These are phyloP conservation scores for Dichotomocladium elegans DNA, from an alignment of 371 early-diverging fungal species.

Conservation along the genomic window DNA sequence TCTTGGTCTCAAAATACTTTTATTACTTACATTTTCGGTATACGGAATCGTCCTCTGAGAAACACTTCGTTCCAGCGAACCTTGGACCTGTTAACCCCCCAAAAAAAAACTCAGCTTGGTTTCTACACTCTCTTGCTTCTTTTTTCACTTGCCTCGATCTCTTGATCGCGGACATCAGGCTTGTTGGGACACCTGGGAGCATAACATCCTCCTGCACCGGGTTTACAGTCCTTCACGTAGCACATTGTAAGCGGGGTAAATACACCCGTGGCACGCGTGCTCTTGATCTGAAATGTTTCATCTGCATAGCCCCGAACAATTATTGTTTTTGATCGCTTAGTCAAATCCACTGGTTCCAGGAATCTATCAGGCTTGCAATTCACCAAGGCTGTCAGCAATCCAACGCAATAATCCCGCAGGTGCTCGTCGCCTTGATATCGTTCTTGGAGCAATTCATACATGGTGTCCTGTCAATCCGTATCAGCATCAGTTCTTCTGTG, in stretches of 20 bases:
- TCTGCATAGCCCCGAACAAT: constrained; percentile 14
- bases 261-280: constrained; percentile 7
- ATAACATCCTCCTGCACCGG: constrained; percentile 18
- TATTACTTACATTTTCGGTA: constrained; percentile 9
- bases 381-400: constrained; percentile 15
- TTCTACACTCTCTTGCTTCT: neutral
- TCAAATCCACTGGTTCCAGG: constrained; percentile 16
- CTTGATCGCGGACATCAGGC: constrained; percentile 2
- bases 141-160: constrained; percentile 9
- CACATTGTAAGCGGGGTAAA: constrained; percentile 15
- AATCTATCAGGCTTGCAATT: constrained; percentile 18
- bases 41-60: constrained; percentile 2
- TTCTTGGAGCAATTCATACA: neutral
- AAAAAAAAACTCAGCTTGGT: neutral
- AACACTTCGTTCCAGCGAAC: constrained; percentile 2
- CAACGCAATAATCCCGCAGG: constrained; percentile 8
- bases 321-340: neutral
- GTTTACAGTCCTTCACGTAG: constrained; percentile 14
- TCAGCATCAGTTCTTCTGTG: neutral
- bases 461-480: neutral
- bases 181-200: constrained; percentile 24
- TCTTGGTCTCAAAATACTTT: neutral
- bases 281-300: constrained; percentile 11
- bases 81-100: neutral
- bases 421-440: constrained; percentile 1